Evolutionary conservation across 2,329 filamentous ascomycete species (phyloP).

Genomic region (Lachnellula hyalina): DNA sequence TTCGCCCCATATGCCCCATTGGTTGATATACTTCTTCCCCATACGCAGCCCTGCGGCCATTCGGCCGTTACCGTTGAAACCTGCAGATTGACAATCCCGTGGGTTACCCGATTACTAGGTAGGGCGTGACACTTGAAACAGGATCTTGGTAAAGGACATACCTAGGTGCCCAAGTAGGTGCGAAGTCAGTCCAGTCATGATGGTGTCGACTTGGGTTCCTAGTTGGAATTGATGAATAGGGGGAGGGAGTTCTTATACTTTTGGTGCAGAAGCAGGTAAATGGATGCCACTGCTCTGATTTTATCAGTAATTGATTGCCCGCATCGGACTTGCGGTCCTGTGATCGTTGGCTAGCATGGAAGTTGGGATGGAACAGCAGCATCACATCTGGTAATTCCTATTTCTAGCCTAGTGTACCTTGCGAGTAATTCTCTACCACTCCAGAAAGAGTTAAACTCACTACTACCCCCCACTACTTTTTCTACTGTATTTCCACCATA

Average conservation of each 20-base stretch:
- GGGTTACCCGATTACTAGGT: no score
- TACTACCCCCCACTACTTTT: no score
- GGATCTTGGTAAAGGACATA: no score
- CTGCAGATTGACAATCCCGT: neutral
- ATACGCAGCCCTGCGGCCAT: constrained; percentile 9
- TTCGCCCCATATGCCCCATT: constrained; percentile 8
- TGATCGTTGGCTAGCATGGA: constrained; percentile 10
- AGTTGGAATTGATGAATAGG: neutral
- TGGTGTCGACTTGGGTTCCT: neutral
- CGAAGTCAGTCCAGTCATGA: no score
- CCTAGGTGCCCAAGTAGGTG: no score
- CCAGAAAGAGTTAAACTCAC: neutral
- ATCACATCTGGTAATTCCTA: neutral
- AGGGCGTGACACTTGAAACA: no score
- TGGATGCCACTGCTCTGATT: neutral
- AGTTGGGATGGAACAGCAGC: neutral
- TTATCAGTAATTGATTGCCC: constrained; percentile 1
- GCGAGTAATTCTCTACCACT: neutral
- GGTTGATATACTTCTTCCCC: neutral
- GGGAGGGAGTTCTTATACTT: neutral
- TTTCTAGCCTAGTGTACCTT: neutral
- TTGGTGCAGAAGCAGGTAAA: neutral
- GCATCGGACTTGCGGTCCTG: constrained; percentile 16
- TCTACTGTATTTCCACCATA: neutral
- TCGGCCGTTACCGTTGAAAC: constrained; percentile 13